Conservation (phyloP, 75 land plant genomes). For the Picea sitchensis region DNA sequence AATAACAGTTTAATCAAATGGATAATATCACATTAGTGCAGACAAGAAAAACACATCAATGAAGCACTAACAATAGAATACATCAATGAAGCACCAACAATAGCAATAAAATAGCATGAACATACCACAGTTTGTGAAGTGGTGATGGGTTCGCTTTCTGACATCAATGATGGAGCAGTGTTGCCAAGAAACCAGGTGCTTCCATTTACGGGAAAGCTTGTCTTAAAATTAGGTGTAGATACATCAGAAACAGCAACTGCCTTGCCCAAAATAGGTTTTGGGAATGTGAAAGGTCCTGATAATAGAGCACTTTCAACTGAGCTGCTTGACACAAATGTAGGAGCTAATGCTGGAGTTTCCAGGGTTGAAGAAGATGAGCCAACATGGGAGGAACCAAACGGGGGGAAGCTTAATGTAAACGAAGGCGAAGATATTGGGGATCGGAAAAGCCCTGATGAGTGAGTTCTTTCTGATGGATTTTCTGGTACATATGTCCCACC, state of each 20-base stretch:
- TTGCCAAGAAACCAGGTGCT: conserved; percentile 33
- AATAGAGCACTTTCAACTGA: no score
- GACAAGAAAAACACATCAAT: no score
- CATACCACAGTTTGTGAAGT: conserved; percentile 52
- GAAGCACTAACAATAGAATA: neutral
- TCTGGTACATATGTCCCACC: conserved; percentile 12
- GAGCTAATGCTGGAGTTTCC: conserved; percentile 23
- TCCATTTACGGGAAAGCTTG: conserved; percentile 12
- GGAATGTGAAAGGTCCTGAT: no score
- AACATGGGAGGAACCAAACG: conserved; percentile 44
- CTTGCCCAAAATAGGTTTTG: neutral
- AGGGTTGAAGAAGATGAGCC: conserved; percentile 19
- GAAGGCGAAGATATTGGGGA: conserved; percentile 18
- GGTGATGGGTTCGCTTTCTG: conserved; percentile 31
- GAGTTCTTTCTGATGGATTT: conserved; percentile 57
- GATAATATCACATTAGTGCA: no score
- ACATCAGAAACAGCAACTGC: conserved; percentile 19
- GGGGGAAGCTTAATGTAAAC: conserved; percentile 15
- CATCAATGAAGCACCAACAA: no score
- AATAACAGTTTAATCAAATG: no score
- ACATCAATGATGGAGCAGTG: conserved; percentile 31
- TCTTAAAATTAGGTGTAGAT: neutral
- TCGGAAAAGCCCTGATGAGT: conserved; percentile 55
- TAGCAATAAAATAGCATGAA: neutral
- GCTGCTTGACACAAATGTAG: no score